phyloP scores from a whole-genome alignment of 331 rosid genomes.

The Malus hybrid region DNA sequence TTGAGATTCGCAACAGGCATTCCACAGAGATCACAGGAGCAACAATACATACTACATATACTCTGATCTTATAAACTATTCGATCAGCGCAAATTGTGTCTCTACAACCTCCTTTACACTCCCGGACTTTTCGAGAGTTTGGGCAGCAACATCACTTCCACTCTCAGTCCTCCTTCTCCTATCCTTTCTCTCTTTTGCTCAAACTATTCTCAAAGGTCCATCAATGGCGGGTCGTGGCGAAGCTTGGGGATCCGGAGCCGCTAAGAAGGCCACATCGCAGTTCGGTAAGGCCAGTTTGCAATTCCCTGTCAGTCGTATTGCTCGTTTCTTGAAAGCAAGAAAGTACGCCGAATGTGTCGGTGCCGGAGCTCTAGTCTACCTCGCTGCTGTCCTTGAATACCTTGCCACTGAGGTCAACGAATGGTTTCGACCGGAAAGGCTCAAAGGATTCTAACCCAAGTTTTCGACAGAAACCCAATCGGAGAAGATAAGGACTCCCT shows the following conservation, averaged over 20 bases:
- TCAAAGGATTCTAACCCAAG: no score
- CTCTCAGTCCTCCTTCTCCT: not conserved
- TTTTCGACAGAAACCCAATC: no score
- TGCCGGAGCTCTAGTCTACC: conserved; percentile 88
- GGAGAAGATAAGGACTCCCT: no score
- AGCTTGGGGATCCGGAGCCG: conserved; percentile 60
- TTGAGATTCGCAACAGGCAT: no score
- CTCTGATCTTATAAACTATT: no score
- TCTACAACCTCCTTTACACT: no score
- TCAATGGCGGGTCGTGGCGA: conserved; percentile 87
- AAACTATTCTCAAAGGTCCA: not conserved
- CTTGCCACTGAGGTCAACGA: conserved; percentile 68
- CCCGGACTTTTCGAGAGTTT: no score
- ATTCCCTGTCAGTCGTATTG: conserved; percentile 86
- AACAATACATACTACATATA: no score
- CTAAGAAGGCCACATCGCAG: conserved; percentile 80
- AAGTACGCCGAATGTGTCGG: conserved; percentile 90
- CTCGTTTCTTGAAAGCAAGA: conserved; percentile 75
- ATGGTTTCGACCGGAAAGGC: no score
- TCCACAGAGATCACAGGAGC: no score
- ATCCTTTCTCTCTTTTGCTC: not conserved
- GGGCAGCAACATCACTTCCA: no score
- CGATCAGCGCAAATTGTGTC: no score
- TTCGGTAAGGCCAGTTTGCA: conserved; percentile 85
- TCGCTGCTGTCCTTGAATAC: conserved; percentile 84